These are phyloP conservation scores for Globisporangium rhizosaccharum DNA, from an alignment of 352 stramenopile species.

Conservation along the genomic window DNA sequence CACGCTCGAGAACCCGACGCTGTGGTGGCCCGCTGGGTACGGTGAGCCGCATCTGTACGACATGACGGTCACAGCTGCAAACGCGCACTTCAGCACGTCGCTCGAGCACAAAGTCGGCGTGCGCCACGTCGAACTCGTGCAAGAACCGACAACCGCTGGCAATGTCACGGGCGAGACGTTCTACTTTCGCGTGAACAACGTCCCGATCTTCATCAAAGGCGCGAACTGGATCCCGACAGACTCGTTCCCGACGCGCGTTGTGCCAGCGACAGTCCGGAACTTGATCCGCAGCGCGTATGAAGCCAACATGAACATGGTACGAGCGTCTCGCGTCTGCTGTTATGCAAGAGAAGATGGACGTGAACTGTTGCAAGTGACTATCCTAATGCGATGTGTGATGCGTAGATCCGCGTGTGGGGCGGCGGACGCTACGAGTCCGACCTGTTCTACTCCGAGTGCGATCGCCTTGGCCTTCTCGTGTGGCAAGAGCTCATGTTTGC, in stretches of 20 bases:
- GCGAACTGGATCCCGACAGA: slow-evolving; percentile 80
- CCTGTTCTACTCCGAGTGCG: slow-evolving; percentile 75
- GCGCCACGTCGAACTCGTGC: slow-evolving; percentile 52
- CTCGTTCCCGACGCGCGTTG: slow-evolving; percentile 62
- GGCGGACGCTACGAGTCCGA: slow-evolving; percentile 84
- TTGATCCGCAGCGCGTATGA: slow-evolving; percentile 47
- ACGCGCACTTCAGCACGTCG: slow-evolving; percentile 20
- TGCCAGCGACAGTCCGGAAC: slow-evolving; percentile 29
- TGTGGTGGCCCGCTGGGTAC: slow-evolving; percentile 75
- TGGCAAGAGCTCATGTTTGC: slow-evolving; percentile 92
- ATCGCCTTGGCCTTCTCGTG: slow-evolving; percentile 79
- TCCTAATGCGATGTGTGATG: background rate
- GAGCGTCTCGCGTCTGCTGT: background rate
- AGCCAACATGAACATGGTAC: slow-evolving; percentile 85
- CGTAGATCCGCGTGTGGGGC: slow-evolving; percentile 79
- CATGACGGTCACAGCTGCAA: slow-evolving; percentile 33
- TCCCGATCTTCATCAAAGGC: slow-evolving; percentile 68
- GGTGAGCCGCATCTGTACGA: slow-evolving; percentile 60
- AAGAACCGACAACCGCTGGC: slow-evolving; percentile 42
- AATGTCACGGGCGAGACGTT: slow-evolving; percentile 52
- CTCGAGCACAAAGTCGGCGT: slow-evolving; percentile 49
- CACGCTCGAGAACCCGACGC: slow-evolving; percentile 33
- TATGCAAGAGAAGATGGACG: background rate
- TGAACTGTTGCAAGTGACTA: background rate
- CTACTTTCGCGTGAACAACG: slow-evolving; percentile 66